Evolutionary conservation across 2,329 filamentous ascomycete species (phyloP).

Genomic region (Trichoderma polysporum): DNA sequence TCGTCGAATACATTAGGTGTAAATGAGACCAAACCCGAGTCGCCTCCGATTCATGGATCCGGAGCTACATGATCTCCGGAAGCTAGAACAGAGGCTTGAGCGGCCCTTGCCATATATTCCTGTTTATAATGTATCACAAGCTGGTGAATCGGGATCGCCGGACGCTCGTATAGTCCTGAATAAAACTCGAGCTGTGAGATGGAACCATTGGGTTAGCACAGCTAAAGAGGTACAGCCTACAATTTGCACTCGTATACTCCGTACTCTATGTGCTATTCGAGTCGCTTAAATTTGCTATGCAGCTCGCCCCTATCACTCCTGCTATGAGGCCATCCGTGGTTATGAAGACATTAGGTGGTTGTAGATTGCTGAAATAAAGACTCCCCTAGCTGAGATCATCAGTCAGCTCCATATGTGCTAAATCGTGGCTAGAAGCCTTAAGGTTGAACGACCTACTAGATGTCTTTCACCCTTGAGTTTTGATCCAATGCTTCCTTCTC

Average conservation of each 20-base stretch:
- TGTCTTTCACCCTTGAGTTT: not conserved
- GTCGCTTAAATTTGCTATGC: not conserved
- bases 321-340: not conserved
- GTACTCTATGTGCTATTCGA: not conserved
- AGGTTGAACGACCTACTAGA: slow-evolving; percentile 15
- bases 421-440: slow-evolving; percentile 36
- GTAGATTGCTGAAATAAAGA: not conserved
- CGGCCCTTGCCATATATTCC: not conserved
- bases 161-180: not conserved
- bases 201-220: not conserved
- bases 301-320: not conserved
- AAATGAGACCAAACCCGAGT: slow-evolving; percentile 41
- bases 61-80: not conserved
- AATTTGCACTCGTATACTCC: not conserved
- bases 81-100: not conserved
- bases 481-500: slow-evolving; percentile 25
- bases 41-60: not conserved
- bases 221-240: not conserved
- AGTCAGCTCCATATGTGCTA: slow-evolving; percentile 33
- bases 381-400: slow-evolving; percentile 5
- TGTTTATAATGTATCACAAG: not conserved
- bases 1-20: slow-evolving; percentile 42
- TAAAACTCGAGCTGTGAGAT: not conserved
- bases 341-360: not conserved
- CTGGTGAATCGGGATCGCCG: not conserved